Percentiles rank a stretch among this genome's conserved stretches.
Conservation (phyloP, 495 filamentous ascomycete genomes). For the Durotheca rogersii region DNA sequence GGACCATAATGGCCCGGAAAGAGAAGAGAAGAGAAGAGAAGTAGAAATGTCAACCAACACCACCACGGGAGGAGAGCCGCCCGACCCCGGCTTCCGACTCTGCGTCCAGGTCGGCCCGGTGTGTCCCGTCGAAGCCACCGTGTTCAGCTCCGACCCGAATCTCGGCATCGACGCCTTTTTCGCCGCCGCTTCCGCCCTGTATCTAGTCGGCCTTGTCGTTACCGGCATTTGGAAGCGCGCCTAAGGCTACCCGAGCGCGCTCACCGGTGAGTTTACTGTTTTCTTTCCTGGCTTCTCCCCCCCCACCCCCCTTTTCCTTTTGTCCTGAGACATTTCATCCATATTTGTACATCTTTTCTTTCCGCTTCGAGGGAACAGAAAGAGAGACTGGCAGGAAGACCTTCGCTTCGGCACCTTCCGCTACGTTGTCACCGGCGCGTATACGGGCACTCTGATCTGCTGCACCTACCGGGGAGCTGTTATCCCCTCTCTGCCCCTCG, state of each 20-base stretch:
- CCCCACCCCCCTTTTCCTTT: too few species aligned
- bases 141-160: constrained; percentile 68
- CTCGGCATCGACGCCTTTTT: constrained; percentile 64
- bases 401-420: constrained; percentile 54
- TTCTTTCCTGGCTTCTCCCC: too few species aligned
- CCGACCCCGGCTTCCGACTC: constrained; percentile 34
- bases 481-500: not conserved
- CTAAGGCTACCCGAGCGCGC: constrained; percentile 59
- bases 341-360: too few species aligned
- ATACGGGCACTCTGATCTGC: constrained; percentile 60
- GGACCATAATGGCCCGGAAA: not conserved
- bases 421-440: constrained; percentile 55
- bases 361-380: too few species aligned
- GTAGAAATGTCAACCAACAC: constrained; percentile 5
- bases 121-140: constrained; percentile 62
- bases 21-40: not conserved
- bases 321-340: too few species aligned
- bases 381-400: too few species aligned
- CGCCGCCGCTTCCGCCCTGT: constrained; percentile 54
- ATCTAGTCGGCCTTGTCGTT: constrained; percentile 46
- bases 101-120: constrained; percentile 50
- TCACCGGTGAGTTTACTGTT: constrained; percentile 51
- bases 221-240: constrained; percentile 59
- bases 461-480: constrained; percentile 65
- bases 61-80: constrained; percentile 16